A percentile compares a stretch with the other conserved stretches of the same genome.
phyloP scores from a whole-genome alignment of 805 yeast species.

The Teunomyces atbi region DNA sequence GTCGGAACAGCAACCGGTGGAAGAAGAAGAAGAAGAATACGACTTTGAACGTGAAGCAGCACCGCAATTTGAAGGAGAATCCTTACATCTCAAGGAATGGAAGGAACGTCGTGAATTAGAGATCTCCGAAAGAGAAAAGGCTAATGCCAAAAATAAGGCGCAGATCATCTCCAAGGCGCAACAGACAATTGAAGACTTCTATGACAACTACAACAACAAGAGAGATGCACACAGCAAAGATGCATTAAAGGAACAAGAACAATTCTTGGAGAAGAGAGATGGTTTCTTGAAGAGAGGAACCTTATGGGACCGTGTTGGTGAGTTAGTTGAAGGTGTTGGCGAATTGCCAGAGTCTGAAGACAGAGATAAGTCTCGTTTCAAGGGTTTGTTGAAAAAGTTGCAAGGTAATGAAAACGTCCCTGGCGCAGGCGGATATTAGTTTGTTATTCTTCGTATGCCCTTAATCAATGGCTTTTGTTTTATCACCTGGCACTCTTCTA shows the following conservation, averaged over 20 bases:
- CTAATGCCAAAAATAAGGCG: slow-evolving; percentile 58
- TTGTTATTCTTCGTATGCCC: slow-evolving; percentile 9
- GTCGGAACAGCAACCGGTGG: slow-evolving; percentile 13
- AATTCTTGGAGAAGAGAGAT: slow-evolving; percentile 73
- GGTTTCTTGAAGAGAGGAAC: slow-evolving; percentile 45
- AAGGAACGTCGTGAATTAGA: slow-evolving; percentile 75
- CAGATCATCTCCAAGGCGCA: slow-evolving; percentile 75
- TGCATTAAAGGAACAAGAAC: slow-evolving; percentile 65
- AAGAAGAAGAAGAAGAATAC: slow-evolving; percentile 32
- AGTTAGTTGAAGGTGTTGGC: slow-evolving; percentile 48
- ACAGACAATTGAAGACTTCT: slow-evolving; percentile 84
- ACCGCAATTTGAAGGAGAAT: slow-evolving; percentile 37
- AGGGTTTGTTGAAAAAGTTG: slow-evolving; percentile 59
- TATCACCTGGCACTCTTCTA: slow-evolving; percentile 7
- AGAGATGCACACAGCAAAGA: slow-evolving; percentile 66
- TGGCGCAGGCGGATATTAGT: slow-evolving; percentile 66
- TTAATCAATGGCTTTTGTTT: slow-evolving; percentile 12
- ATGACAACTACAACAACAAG: slow-evolving; percentile 84
- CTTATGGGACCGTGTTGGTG: slow-evolving; percentile 57
- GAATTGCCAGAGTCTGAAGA: slow-evolving; percentile 37
- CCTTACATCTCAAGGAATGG: slow-evolving; percentile 67
- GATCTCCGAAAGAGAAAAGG: slow-evolving; percentile 74
- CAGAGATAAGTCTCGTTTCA: slow-evolving; percentile 70
- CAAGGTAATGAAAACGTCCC: slow-evolving; percentile 73
- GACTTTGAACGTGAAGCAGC: slow-evolving; percentile 34